These are phyloP conservation scores for Populus hybrid DNA, from an alignment of 441 rosid genomes.

Conservation along the genomic window DNA sequence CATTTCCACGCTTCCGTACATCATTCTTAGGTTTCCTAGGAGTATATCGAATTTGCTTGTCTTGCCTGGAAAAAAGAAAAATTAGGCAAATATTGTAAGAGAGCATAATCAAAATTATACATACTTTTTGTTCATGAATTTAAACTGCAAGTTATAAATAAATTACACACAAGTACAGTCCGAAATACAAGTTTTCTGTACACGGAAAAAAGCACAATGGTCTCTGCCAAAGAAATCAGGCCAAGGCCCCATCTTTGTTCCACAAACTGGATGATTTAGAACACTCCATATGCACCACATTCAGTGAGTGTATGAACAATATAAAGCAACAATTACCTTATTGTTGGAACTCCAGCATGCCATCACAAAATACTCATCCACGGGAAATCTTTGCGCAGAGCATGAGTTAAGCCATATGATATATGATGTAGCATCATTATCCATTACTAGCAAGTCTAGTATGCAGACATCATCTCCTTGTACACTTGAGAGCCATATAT, in stretches of 20 bases:
- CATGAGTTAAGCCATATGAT: background rate
- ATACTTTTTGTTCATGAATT: too few species aligned
- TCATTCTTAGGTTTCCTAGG: slow-evolving; percentile 29
- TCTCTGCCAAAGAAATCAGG: background rate
- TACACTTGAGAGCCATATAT: background rate
- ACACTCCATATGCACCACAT: background rate
- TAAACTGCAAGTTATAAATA: too few species aligned
- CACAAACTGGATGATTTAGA: background rate
- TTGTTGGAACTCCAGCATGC: background rate
- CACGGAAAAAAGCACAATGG: background rate
- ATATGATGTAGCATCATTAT: background rate
- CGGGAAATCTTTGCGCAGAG: background rate
- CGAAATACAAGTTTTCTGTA: background rate
- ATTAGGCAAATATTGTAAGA: background rate
- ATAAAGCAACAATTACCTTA: background rate
- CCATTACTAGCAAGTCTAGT: background rate
- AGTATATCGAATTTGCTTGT: slow-evolving; percentile 29
- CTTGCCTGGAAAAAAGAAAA: slow-evolving; percentile 29
- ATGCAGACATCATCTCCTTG: background rate
- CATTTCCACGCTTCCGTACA: slow-evolving; percentile 30
- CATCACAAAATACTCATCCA: background rate
- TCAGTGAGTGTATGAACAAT: background rate
- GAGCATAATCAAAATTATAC: background rate
- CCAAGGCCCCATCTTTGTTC: background rate
- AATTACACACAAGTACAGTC: background rate